Evolutionary conservation across 2,329 filamentous ascomycete genomes (phyloP).

Genomic region (Clathrospora elynae): DNA sequence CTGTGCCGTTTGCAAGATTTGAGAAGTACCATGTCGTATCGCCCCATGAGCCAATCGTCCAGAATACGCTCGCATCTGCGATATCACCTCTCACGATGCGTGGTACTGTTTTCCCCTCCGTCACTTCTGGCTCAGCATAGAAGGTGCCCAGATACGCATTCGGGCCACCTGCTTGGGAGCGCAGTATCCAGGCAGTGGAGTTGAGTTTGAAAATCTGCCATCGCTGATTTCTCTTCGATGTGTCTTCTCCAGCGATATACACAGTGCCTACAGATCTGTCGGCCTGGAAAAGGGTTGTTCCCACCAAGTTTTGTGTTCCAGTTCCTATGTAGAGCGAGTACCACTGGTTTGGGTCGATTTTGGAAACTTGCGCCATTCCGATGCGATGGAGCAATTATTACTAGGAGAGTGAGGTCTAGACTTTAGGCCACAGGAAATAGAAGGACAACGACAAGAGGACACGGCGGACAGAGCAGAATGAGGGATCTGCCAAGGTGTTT

Average conservation of each 20-base stretch:
- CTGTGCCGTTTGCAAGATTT: conserved; percentile 25
- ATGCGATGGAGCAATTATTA: neutral
- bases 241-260: conserved; percentile 19
- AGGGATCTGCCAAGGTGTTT: no score
- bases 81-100: conserved; percentile 26
- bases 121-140: conserved; percentile 13
- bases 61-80: conserved; percentile 27
- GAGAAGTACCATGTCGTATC: conserved; percentile 28
- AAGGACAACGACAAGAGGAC: no score
- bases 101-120: conserved; percentile 19
- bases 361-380: neutral
- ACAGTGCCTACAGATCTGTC: conserved; percentile 17
- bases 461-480: no score
- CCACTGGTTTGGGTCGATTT: conserved; percentile 26
- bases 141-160: conserved; percentile 20
- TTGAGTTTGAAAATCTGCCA: conserved; percentile 32
- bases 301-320: conserved; percentile 12
- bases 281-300: conserved; percentile 13
- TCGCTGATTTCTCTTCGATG: conserved; percentile 4
- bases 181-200: conserved; percentile 21
- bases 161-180: conserved; percentile 19
- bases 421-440: neutral
- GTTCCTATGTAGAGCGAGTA: conserved; percentile 23
- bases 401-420: neutral
- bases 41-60: conserved; percentile 27